Conservation (phyloP, 345 rosid species). For the Rubroshorea leprosula region DNA sequence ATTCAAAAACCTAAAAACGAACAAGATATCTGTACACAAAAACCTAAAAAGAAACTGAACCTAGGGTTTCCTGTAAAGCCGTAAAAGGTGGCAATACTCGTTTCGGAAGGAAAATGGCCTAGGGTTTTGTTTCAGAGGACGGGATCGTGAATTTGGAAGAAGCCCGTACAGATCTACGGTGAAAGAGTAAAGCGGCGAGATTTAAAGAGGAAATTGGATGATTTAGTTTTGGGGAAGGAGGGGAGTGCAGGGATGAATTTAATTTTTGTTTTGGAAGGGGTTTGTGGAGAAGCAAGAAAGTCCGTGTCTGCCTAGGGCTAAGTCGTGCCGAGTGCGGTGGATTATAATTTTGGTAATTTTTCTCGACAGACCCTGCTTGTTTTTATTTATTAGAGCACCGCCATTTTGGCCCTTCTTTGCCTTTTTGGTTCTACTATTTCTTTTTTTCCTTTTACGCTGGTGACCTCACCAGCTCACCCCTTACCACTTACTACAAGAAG, state of each 20-base stretch:
- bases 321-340: conserved; percentile 15
- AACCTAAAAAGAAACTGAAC: neutral
- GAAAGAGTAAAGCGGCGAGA: neutral
- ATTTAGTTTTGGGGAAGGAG: neutral
- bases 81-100: conserved; percentile 7
- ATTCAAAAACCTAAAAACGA: conserved; percentile 3
- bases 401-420: no score
- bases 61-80: conserved; percentile 22
- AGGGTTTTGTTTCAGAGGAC: neutral
- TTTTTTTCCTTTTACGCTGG: no score
- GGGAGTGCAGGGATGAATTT: neutral
- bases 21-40: conserved; percentile 3
- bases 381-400: no score
- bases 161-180: conserved; percentile 30
- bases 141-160: conserved; percentile 25
- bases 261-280: neutral
- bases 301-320: conserved; percentile 14
- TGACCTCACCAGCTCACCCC: no score
- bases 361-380: no score
- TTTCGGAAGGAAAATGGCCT: neutral
- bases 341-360: neutral
- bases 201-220: neutral
- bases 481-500: no score
- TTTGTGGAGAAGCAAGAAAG: neutral
- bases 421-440: no score